A percentile compares a stretch with the other conserved stretches of the same genome.
Evolutionary conservation across 495 filamentous ascomycete species (phyloP).

Genomic region (Pseudevernia furfuracea): DNA sequence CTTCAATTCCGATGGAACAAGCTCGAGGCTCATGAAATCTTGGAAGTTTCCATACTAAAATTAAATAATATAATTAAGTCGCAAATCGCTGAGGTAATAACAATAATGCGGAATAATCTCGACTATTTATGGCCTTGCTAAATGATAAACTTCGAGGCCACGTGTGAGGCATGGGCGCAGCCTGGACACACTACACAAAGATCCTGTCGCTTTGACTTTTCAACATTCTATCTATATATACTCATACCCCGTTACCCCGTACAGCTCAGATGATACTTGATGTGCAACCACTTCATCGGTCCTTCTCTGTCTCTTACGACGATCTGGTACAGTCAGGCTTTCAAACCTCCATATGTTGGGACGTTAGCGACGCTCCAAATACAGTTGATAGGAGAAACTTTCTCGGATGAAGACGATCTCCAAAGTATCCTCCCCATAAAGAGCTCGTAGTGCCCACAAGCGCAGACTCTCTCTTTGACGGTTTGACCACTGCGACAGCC

Average conservation of each 20-base stretch:
- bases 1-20: not conserved
- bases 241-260: no score
- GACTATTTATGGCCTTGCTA: not conserved
- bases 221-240: not conserved
- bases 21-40: not conserved
- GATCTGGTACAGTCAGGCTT: not conserved
- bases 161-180: not conserved
- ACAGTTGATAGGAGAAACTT: not conserved
- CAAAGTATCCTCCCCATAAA: constrained; percentile 6
- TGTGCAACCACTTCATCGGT: not conserved
- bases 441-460: constrained; percentile 5
- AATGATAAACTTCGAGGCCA: not conserved
- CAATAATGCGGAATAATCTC: not conserved
- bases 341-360: not conserved
- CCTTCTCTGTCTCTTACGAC: not conserved
- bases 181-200: not conserved
- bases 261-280: no score
- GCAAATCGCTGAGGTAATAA: no score
- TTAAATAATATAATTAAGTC: no score
- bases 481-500: not conserved
- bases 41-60: no score
- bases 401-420: constrained; percentile 4
- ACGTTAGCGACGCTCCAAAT: not conserved
- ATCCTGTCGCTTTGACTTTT: not conserved
- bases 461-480: not conserved